Percentiles rank a stretch among this genome's conserved stretches.
phyloP scores from a whole-genome alignment of 805 yeast species.

The Candida ipomoeae region DNA sequence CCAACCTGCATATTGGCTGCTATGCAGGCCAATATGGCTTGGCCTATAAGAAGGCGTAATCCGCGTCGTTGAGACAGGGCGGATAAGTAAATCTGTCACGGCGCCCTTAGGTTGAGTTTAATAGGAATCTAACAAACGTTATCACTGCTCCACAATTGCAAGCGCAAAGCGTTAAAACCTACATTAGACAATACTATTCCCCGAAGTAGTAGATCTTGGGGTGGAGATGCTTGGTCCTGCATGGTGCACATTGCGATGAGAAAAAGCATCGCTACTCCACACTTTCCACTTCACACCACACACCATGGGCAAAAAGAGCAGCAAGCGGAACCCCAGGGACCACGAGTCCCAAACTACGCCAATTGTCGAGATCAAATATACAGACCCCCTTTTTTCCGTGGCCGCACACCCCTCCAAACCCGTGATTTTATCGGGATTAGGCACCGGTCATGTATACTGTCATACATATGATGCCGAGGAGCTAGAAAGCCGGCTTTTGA shows the following conservation, averaged over 20 bases:
- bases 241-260: background rate
- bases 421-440: constrained; percentile 66
- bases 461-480: constrained; percentile 51
- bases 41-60: too few relatives aligned
- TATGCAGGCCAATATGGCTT: too few relatives aligned
- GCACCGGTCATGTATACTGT: constrained; percentile 71
- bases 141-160: too few relatives aligned
- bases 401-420: constrained; percentile 77
- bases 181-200: too few relatives aligned
- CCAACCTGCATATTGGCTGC: too few relatives aligned
- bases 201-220: too few relatives aligned
- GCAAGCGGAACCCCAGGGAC: constrained; percentile 21
- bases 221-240: too few relatives aligned
- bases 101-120: too few relatives aligned
- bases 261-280: background rate
- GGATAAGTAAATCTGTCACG: too few relatives aligned
- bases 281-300: background rate
- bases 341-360: constrained; percentile 38
- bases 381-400: constrained; percentile 68
- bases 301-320: constrained; percentile 22
- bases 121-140: too few relatives aligned
- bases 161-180: too few relatives aligned
- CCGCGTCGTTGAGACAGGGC: too few relatives aligned
- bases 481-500: constrained; percentile 33
- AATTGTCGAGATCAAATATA: constrained; percentile 43